These are phyloP conservation scores for Thermomyces lanuginosus DNA, from an alignment of 2,329 filamentous ascomycete genomes.

Conservation along the genomic window DNA sequence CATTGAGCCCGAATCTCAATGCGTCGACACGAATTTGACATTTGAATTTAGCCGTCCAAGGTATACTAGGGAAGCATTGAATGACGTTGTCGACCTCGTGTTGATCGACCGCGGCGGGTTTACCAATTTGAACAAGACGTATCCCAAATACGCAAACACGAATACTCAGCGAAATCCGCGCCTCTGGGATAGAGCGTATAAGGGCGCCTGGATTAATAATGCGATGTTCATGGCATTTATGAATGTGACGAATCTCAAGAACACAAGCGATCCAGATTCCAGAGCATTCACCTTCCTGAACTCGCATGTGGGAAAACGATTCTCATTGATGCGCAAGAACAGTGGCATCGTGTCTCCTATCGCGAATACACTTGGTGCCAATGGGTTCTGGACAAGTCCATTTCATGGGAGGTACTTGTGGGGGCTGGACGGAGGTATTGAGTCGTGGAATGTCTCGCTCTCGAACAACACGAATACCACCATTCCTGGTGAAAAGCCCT, in stretches of 20 bases:
- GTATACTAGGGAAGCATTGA: constrained; percentile 2
- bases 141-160: constrained; percentile 15
- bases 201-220: constrained; percentile 30
- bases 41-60: constrained; percentile 23
- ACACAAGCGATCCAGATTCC: constrained; percentile 7
- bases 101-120: constrained; percentile 32
- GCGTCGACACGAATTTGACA: constrained; percentile 26
- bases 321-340: constrained; percentile 11
- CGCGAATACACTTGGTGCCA: no score
- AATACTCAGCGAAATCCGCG: constrained; percentile 14
- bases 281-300: constrained; percentile 8
- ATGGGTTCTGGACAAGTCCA: not conserved
- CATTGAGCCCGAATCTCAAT: constrained; percentile 30
- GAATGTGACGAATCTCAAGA: constrained; percentile 22
- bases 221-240: constrained; percentile 23
- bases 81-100: constrained; percentile 10
- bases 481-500: not conserved
- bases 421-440: constrained; percentile 8
- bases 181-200: constrained; percentile 24
- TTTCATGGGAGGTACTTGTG: constrained; percentile 3
- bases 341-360: constrained; percentile 1
- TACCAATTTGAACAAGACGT: constrained; percentile 19
- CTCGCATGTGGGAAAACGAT: constrained; percentile 20
- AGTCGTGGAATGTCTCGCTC: not conserved
- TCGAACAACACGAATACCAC: constrained; percentile 1